Evolutionary conservation across 2,329 filamentous ascomycete species (phyloP).

Genomic region (Ophiostoma australiae): DNA sequence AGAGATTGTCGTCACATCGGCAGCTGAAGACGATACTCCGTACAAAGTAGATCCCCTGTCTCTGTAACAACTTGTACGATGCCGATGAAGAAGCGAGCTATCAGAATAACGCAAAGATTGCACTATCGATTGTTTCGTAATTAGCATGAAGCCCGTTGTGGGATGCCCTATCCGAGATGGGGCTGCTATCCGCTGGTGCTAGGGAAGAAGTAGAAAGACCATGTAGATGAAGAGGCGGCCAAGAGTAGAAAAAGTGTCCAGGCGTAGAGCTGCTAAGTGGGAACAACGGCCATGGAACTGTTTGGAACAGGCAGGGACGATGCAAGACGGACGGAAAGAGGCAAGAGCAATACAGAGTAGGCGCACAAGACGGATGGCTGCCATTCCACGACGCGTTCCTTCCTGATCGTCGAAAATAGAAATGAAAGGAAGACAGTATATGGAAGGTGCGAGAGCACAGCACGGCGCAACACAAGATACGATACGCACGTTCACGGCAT

Average conservation of each 20-base stretch:
- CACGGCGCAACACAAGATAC: slow-evolving; percentile 8
- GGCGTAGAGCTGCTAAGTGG: not conserved
- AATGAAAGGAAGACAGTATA: not conserved
- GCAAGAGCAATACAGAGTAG: not conserved
- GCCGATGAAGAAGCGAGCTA: no score
- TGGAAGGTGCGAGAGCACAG: not conserved
- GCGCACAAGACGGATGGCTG: slow-evolving; percentile 3
- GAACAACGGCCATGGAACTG: not conserved
- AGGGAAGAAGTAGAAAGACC: not conserved
- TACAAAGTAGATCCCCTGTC: no score
- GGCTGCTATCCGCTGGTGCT: not conserved
- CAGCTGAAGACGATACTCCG: not conserved
- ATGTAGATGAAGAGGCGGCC: not conserved
- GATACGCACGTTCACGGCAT: slow-evolving; percentile 10
- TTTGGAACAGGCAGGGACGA: not conserved
- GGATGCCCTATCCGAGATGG: not conserved
- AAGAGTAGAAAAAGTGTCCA: not conserved
- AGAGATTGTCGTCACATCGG: not conserved
- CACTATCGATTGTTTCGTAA: not conserved
- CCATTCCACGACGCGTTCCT: not conserved
- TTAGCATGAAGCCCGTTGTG: not conserved
- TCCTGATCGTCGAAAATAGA: slow-evolving; percentile 2
- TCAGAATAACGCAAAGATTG: not conserved
- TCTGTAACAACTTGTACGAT: not conserved
- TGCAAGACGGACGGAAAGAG: not conserved